Evolutionary conservation across 2,329 filamentous ascomycete genomes (phyloP).

Genomic region (Mollisia scopiformis): DNA sequence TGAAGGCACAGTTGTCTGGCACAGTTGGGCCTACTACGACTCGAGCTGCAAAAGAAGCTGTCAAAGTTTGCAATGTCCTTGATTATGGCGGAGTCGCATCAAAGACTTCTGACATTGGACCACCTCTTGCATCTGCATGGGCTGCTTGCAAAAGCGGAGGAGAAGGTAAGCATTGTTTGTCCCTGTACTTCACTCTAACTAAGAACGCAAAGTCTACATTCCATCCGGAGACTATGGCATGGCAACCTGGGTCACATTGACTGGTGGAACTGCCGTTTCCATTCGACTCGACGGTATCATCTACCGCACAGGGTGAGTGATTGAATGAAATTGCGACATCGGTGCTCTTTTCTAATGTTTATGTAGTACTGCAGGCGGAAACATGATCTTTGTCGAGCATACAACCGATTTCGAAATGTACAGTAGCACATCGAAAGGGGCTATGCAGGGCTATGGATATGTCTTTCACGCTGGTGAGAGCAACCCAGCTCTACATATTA

Average conservation of each 20-base stretch:
- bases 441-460: slow-evolving; percentile 56
- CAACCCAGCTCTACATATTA: too few species aligned
- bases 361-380: slow-evolving; percentile 44
- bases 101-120: neutral
- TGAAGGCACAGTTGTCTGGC: slow-evolving; percentile 23
- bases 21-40: slow-evolving; percentile 32
- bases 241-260: slow-evolving; percentile 51
- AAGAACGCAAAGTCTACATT: slow-evolving; percentile 22
- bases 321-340: too few species aligned
- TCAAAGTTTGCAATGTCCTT: slow-evolving; percentile 47
- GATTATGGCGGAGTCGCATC: slow-evolving; percentile 46
- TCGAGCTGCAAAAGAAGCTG: slow-evolving; percentile 26
- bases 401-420: slow-evolving; percentile 56
- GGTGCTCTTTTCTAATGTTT: too few species aligned
- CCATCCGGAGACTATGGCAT: slow-evolving; percentile 42
- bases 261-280: slow-evolving; percentile 49
- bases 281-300: slow-evolving; percentile 57
- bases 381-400: slow-evolving; percentile 56
- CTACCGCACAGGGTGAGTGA: slow-evolving; percentile 52
- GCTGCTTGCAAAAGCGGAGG: neutral
- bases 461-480: slow-evolving; percentile 47
- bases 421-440: slow-evolving; percentile 53
- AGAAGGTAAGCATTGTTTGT: neutral
- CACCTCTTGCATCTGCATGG: neutral
- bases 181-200: neutral